Conservation (phyloP, 345 rosid species). For the Rhizophora mangle region DNA sequence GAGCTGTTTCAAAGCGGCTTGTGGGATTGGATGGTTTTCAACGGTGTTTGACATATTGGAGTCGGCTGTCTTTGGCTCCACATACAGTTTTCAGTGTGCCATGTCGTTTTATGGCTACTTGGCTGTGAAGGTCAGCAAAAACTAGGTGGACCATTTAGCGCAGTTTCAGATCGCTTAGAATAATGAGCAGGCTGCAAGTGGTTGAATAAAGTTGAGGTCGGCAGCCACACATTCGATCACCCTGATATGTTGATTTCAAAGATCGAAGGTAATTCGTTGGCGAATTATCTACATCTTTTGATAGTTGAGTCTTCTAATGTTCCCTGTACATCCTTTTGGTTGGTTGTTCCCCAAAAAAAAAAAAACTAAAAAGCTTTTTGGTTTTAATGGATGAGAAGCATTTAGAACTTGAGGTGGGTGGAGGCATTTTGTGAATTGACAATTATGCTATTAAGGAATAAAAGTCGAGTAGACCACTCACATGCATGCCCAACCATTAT, state of each 20-base stretch:
- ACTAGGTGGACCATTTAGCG: not conserved
- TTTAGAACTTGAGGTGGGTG: not conserved
- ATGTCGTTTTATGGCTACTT: not conserved
- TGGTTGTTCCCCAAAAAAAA: no score
- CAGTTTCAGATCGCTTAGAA: no score
- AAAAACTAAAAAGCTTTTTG: no score
- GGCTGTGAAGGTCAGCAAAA: not conserved
- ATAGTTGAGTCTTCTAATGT: no score
- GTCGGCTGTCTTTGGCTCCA: slow-evolving; percentile 10
- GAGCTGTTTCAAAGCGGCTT: not conserved
- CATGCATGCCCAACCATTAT: not conserved
- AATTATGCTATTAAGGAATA: slow-evolving; percentile 1
- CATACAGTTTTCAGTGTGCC: not conserved
- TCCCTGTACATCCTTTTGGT: no score
- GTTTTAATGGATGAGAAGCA: no score
- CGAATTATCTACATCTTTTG: no score
- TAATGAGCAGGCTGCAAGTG: no score
- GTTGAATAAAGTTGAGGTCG: no score
- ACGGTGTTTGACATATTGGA: slow-evolving; percentile 15
- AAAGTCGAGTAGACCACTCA: slow-evolving; percentile 9
- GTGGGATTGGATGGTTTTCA: slow-evolving; percentile 6
- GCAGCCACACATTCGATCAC: no score
- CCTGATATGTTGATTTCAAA: no score
- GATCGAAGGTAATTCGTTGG: no score
- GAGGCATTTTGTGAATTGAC: not conserved